These are phyloP conservation scores for Lodderomyces beijingensis DNA, from an alignment of 1,139 yeast genomes.

Conservation along the genomic window DNA sequence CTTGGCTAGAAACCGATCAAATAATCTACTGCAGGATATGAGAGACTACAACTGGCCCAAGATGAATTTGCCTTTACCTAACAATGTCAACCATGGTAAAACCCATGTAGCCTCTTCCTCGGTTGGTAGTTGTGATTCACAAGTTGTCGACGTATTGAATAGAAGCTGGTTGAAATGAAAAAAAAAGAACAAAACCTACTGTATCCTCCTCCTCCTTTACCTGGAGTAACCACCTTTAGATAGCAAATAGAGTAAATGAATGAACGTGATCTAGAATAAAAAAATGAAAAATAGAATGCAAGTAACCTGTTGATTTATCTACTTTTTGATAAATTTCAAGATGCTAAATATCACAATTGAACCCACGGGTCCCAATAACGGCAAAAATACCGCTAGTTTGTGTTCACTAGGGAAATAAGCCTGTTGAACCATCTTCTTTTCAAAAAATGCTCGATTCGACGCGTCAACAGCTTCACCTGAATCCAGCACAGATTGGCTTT, in stretches of 20 bases:
- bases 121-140: conserved; percentile 5
- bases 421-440: conserved; percentile 92
- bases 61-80: too few species aligned
- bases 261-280: too few species aligned
- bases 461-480: conserved; percentile 54
- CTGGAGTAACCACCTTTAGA: too few species aligned
- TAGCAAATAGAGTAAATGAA: too few species aligned
- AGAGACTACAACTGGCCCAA: too few species aligned
- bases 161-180: conserved; percentile 8
- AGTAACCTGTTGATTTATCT: too few species aligned
- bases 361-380: conserved; percentile 78
- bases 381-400: conserved; percentile 87
- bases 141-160: conserved; percentile 8
- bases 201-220: not conserved
- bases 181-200: conserved; percentile 1
- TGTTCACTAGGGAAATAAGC: conserved; percentile 94
- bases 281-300: too few species aligned
- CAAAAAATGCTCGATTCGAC: conserved; percentile 82
- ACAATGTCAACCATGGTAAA: too few species aligned
- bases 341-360: conserved; percentile 65
- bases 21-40: too few species aligned
- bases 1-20: too few species aligned
- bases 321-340: conserved; percentile 23
- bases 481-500: conserved; percentile 38
- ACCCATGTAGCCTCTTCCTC: too few species aligned